Conservation (phyloP, 176 grass and related monocot species). For the Zizania latifolia region DNA sequence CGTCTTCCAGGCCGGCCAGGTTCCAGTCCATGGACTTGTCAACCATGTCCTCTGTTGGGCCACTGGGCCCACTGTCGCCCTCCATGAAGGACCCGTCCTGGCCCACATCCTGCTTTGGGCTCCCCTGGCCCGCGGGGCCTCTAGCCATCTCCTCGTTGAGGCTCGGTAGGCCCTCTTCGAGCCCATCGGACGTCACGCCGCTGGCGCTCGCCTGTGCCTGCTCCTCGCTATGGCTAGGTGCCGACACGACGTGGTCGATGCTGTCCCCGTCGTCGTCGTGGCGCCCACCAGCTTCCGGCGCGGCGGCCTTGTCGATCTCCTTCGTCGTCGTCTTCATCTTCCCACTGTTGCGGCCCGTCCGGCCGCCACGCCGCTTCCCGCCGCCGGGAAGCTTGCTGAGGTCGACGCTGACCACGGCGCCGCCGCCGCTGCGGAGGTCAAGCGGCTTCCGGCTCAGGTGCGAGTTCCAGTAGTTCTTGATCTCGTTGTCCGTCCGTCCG, state of each 20-base stretch:
- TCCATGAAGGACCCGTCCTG: neutral
- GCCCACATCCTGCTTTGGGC: neutral
- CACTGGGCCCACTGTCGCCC: neutral
- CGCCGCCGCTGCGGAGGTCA: neutral
- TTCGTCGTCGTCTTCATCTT: neutral
- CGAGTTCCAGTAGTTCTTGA: slow-evolving; percentile 67
- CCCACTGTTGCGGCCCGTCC: neutral
- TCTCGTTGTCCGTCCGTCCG: slow-evolving; percentile 52
- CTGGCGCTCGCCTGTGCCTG: slow-evolving; percentile 36
- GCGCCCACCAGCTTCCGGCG: neutral
- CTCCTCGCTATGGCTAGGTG: slow-evolving; percentile 24
- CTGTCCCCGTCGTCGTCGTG: neutral
- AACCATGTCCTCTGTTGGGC: neutral
- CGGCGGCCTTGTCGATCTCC: neutral
- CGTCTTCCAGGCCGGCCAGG: slow-evolving; percentile 32
- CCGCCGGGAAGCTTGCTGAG: slow-evolving; percentile 42
- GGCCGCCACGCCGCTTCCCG: slow-evolving; percentile 37
- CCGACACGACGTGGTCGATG: neutral
- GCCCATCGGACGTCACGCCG: slow-evolving; percentile 28
- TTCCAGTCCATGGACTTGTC: slow-evolving; percentile 38
- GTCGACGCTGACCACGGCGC: slow-evolving; percentile 28
- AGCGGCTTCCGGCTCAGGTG: slow-evolving; percentile 26
- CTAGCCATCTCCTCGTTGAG: slow-evolving; percentile 30
- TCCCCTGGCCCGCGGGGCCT: neutral
- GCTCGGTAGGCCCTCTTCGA: neutral